Evolutionary conservation across 805 yeast species (phyloP).

Genomic region (Starmerella bacillaris): DNA sequence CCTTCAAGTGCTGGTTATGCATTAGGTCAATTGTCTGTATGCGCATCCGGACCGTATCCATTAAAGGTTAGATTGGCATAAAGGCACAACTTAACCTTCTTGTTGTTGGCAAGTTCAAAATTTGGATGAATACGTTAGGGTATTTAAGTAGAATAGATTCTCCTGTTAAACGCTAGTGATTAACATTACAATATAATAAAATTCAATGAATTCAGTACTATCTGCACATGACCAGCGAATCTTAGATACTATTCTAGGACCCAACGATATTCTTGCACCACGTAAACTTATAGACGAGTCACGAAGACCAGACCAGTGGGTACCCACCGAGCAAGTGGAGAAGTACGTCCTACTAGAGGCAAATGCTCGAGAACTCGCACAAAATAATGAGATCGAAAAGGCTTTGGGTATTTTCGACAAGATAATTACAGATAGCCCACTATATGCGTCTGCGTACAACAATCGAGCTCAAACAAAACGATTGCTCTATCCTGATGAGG

Average conservation of each 20-base stretch:
- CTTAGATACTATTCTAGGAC: constrained; percentile 3
- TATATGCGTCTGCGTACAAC: constrained; percentile 22
- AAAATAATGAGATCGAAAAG: constrained; percentile 3
- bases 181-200: no score
- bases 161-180: no score
- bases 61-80: constrained; percentile 10
- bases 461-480: constrained; percentile 21
- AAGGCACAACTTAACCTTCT: no score
- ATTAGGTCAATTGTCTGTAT: constrained; percentile 1
- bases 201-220: no score
- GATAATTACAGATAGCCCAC: constrained; percentile 17
- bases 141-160: no score
- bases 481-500: not conserved
- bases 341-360: constrained; percentile 13
- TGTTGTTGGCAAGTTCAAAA: no score
- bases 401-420: constrained; percentile 14
- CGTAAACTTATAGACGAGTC: constrained; percentile 7
- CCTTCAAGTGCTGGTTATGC: constrained; percentile 11
- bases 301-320: constrained; percentile 17
- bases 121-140: no score
- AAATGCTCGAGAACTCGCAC: constrained; percentile 13
- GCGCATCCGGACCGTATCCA: constrained; percentile 2
- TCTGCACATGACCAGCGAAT: constrained; percentile 4
- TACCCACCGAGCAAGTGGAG: constrained; percentile 10
- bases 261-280: not conserved